Evolutionary conservation across 106 monocot genomes (phyloP).

Genomic region (Dendrobium nobile): DNA sequence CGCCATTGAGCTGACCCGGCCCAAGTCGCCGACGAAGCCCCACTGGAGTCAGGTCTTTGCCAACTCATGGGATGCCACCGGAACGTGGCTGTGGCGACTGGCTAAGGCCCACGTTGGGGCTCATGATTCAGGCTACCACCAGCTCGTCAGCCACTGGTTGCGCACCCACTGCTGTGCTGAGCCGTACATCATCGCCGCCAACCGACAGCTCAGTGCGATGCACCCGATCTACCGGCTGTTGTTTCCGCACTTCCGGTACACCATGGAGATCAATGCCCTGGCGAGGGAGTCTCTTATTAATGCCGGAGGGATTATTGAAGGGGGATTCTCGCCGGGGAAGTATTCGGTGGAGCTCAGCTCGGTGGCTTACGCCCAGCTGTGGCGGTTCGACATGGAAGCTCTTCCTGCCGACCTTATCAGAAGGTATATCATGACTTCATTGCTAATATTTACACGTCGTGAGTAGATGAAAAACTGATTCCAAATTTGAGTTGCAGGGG

Average conservation of each 20-base stretch:
- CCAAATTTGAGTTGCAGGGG: constrained; percentile 29
- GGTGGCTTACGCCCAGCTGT: constrained; percentile 37
- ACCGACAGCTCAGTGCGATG: constrained; percentile 66
- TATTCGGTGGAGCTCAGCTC: constrained; percentile 60
- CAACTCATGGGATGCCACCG: constrained; percentile 30
- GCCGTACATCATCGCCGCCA: constrained; percentile 63
- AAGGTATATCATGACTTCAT: constrained; percentile 23
- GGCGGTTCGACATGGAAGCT: constrained; percentile 72
- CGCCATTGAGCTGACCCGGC: constrained; percentile 74
- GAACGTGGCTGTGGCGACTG: constrained; percentile 66
- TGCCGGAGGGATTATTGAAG: constrained; percentile 59
- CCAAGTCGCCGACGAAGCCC: constrained; percentile 29
- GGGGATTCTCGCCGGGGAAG: constrained; percentile 37
- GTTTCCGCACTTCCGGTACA: constrained; percentile 70
- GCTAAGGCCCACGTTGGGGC: constrained; percentile 58
- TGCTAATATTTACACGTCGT: too few species aligned
- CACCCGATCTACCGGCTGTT: constrained; percentile 60
- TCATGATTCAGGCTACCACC: constrained; percentile 69
- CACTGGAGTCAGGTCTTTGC: constrained; percentile 48
- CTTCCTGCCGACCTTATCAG: constrained; percentile 58
- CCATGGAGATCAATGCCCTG: constrained; percentile 74
- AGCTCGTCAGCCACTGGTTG: constrained; percentile 78
- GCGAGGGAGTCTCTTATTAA: constrained; percentile 48
- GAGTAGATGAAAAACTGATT: not conserved
- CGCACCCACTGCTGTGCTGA: constrained; percentile 55